phyloP scores from a whole-genome alignment of 1,284 basidiomycete species.

The Pseudozyma tsukubaensis region DNA sequence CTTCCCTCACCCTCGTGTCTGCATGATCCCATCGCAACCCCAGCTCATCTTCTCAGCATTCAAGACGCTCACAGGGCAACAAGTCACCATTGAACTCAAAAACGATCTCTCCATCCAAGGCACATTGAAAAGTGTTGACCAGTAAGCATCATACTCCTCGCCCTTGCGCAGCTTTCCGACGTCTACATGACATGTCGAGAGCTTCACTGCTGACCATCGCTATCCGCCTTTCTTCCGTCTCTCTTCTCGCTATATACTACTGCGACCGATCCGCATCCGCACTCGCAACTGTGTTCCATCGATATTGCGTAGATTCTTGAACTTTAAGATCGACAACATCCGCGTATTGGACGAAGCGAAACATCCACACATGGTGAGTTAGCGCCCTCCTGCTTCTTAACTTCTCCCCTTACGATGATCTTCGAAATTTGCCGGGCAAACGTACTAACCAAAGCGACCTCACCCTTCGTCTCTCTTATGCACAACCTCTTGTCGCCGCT shows the following conservation, averaged over 20 bases:
- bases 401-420: background rate
- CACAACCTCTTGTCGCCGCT: background rate
- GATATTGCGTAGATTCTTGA: slow-evolving; percentile 81
- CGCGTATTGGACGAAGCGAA: slow-evolving; percentile 89
- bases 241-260: background rate
- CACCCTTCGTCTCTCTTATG: background rate
- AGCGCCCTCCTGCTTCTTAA: no score
- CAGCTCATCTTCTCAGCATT: slow-evolving; percentile 97
- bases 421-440: background rate
- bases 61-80: slow-evolving; percentile 97
- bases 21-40: background rate
- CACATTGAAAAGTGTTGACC: slow-evolving; percentile 95
- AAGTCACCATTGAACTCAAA: slow-evolving; percentile 92
- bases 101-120: slow-evolving; percentile 98
- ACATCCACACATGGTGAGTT: slow-evolving; percentile 93
- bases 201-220: background rate
- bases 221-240: background rate
- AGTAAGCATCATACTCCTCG: slow-evolving; percentile 71
- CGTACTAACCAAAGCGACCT: background rate
- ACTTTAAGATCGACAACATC: slow-evolving; percentile 95
- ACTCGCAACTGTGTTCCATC: no score
- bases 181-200: background rate
- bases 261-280: background rate
- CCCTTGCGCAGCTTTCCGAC: background rate
- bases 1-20: background rate